Conservation (phyloP, 208 protist genomes). For the Porcisia hertigi region DNA sequence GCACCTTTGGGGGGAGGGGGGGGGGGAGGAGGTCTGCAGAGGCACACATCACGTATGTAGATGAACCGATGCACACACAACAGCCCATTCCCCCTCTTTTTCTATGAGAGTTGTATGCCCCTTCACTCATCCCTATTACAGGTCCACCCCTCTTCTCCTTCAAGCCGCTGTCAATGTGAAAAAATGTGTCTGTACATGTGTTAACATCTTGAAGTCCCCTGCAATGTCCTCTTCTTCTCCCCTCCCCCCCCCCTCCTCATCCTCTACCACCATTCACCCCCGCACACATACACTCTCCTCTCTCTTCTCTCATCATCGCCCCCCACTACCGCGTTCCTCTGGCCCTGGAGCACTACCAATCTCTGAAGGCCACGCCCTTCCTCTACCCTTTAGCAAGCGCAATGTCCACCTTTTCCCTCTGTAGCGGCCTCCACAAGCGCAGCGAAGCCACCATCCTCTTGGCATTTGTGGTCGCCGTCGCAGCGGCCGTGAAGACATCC, state of each 20-base stretch:
- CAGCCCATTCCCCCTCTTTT: not conserved
- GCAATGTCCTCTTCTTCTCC: not conserved
- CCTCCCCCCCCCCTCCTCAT: not conserved
- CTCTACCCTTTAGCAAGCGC: not conserved
- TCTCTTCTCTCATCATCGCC: not conserved
- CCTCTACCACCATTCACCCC: not conserved
- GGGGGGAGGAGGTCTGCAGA: not conserved
- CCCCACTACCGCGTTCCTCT: too few species aligned
- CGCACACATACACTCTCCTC: not conserved
- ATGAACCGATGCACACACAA: not conserved
- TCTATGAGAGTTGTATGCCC: not conserved
- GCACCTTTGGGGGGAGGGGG: too few species aligned
- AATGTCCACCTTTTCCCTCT: not conserved
- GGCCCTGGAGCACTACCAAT: not conserved
- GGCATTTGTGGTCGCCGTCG: not conserved
- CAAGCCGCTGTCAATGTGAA: not conserved
- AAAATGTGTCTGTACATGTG: not conserved
- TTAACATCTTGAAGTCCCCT: not conserved
- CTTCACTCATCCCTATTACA: not conserved
- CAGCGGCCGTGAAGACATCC: not conserved
- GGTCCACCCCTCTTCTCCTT: not conserved
- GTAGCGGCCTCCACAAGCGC: not conserved
- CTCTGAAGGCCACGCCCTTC: not conserved
- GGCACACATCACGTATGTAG: too few species aligned
- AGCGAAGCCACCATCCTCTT: not conserved